Evolutionary conservation across 371 early-diverging fungal genomes (phyloP), one percentile per base, ranked within the genome.

Genomic region (Actinomortierella ambigua): DNA sequence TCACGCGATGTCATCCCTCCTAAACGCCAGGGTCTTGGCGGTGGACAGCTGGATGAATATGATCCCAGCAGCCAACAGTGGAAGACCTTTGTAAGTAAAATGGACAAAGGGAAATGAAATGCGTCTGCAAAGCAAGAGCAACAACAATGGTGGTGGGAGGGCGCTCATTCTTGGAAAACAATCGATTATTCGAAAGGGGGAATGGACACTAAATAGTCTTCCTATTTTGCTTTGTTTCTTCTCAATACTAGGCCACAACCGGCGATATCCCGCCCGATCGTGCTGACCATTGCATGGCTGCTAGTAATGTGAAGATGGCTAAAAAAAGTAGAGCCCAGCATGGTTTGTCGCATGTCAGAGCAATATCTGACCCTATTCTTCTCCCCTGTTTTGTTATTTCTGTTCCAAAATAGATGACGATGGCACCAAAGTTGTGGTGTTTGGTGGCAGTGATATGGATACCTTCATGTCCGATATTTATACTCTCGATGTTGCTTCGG

Each of bases 241-340:
- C 46, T 46, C 26, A 6, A 26, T 29, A 7, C 0, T 52, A 69
- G 69, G 42, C 61, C 0, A 68, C 69, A 4, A 46, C 69, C 0
- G 69, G 69, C 15, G 69, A 68, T 23, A 22, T 59, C 0, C 69
- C 69, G n/a, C 55, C 63, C 6, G 40, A 63, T 13, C 69, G 69
- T 15, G 39, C 63, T 27, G 69, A 68, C 24, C 69, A 68, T 22
- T 68, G 69, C 53, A 68, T 68, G 69, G 63, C 52, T 17, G 59
- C 48, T 1, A 52, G 69, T 68, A 68, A 63, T 55, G 42, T 7
- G 20, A 20, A 17, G 1, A 18, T 4, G 7, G 34, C 11, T 34
- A 34, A 4, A 34, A 34, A 34, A 34, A 34, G 34, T 6, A 34
- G 34, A 34, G 34, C 34, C 34, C 34, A 34, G 34, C 7, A 34